Conservation (phyloP, 345 rosid species). For the Populus deltoides region DNA sequence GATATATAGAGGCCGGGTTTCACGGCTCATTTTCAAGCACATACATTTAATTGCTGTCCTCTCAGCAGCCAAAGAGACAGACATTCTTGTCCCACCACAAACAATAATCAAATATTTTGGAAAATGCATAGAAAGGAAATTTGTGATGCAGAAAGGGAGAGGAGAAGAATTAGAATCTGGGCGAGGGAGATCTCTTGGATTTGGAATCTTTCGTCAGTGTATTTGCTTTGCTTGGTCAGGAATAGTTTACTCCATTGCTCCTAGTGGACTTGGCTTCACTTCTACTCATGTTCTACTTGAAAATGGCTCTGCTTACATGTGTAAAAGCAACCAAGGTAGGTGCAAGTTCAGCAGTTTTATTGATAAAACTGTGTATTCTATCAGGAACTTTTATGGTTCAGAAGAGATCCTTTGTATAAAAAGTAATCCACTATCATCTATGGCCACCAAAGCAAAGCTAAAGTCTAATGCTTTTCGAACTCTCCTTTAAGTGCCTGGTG, state of each 20-base stretch:
- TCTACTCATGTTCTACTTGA: too few relatives aligned
- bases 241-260: background rate
- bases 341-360: background rate
- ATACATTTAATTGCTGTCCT: background rate
- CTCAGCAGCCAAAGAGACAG: constrained; percentile 20
- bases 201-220: constrained; percentile 10
- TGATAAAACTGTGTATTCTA: background rate
- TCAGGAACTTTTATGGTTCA: background rate
- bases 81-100: constrained; percentile 11
- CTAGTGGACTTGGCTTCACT: background rate
- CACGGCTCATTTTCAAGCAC: constrained; percentile 2
- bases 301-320: background rate
- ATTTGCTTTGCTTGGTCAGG: background rate
- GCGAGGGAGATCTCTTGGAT: constrained; percentile 12
- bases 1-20: too few relatives aligned
- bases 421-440: background rate
- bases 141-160: constrained; percentile 20
- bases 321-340: background rate
- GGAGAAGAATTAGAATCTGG: constrained; percentile 3
- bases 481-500: background rate
- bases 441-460: background rate
- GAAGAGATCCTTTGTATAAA: background rate
- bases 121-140: constrained; percentile 20
- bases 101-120: background rate
- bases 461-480: background rate